Evolutionary conservation across 768 basidiomycete genomes (phyloP).

Genomic region (Collybiopsis confluens): DNA sequence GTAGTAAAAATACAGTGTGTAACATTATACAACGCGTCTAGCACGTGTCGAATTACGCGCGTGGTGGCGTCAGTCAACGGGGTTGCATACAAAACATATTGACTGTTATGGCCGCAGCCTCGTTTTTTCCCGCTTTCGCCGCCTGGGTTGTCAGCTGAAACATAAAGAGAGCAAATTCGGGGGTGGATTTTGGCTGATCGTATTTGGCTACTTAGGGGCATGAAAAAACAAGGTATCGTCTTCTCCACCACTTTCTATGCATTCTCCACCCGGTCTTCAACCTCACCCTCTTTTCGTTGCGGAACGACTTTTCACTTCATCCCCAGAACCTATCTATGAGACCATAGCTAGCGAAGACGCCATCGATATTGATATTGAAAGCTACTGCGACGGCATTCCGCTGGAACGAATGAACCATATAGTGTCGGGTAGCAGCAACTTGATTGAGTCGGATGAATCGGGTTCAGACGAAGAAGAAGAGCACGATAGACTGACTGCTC

Average conservation of each 20-base stretch:
- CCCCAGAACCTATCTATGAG: slow-evolving; percentile 1
- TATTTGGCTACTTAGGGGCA: not conserved
- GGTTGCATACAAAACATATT: too few relatives aligned
- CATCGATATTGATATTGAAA: not conserved
- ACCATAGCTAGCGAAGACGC: slow-evolving; percentile 8
- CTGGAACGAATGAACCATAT: slow-evolving; percentile 4
- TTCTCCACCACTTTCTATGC: not conserved
- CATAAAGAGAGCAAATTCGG: too few relatives aligned
- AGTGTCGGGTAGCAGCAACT: not conserved
- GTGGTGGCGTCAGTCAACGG: too few relatives aligned
- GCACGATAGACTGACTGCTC: slow-evolving; percentile 1
- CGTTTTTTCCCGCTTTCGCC: too few relatives aligned
- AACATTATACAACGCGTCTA: not conserved
- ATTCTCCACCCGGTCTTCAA: not conserved
- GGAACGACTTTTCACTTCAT: not conserved
- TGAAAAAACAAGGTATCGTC: not conserved
- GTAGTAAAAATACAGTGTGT: slow-evolving; percentile 1
- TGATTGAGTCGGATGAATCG: not conserved
- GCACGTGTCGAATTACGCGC: not conserved
- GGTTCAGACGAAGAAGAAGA: not conserved
- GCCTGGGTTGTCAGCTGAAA: too few relatives aligned
- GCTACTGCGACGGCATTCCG: slow-evolving; percentile 2
- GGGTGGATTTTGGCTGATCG: not conserved
- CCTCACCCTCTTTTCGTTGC: not conserved
- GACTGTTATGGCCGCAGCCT: too few relatives aligned